A percentile compares a stretch with the other conserved stretches of the same genome.
phyloP scores from a whole-genome alignment of 139 green algal species.

The Coelastrella sp. region DNA sequence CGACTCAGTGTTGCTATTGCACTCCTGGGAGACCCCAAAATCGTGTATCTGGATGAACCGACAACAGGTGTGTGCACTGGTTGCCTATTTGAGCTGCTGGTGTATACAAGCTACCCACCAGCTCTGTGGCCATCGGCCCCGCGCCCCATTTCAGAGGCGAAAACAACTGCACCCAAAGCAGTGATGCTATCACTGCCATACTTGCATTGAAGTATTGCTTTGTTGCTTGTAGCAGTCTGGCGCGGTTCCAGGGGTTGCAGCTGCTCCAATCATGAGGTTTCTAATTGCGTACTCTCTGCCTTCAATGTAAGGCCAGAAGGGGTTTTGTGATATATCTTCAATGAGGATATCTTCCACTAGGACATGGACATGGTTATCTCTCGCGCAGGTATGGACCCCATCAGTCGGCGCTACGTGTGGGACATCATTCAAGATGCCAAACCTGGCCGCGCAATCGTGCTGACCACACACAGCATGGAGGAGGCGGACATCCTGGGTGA shows the following conservation, averaged over 20 bases:
- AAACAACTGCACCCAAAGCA: no score
- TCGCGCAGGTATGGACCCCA: slow-evolving; percentile 71
- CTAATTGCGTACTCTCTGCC: not conserved
- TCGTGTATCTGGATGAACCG: slow-evolving; percentile 97
- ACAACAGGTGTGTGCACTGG: slow-evolving; percentile 78
- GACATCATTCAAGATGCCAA: slow-evolving; percentile 91
- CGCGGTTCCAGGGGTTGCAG: no score
- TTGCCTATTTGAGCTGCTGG: not conserved
- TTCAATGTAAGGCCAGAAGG: not conserved
- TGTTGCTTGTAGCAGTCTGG: no score
- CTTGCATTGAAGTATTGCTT: no score
- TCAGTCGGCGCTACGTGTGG: slow-evolving; percentile 92
- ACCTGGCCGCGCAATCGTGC: slow-evolving; percentile 82
- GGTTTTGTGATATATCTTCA: not conserved
- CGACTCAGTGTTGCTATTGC: slow-evolving; percentile 91
- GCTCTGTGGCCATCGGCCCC: no score
- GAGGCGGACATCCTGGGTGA: slow-evolving; percentile 96
- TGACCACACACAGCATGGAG: slow-evolving; percentile 98
- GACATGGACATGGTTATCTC: not conserved
- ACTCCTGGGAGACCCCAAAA: slow-evolving; percentile 90
- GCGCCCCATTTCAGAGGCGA: no score
- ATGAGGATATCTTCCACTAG: not conserved
- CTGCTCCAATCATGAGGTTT: no score
- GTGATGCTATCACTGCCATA: no score
- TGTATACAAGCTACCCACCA: no score